phyloP scores from a whole-genome alignment of 176 grass and related monocot species.

The Carex scoparia region DNA sequence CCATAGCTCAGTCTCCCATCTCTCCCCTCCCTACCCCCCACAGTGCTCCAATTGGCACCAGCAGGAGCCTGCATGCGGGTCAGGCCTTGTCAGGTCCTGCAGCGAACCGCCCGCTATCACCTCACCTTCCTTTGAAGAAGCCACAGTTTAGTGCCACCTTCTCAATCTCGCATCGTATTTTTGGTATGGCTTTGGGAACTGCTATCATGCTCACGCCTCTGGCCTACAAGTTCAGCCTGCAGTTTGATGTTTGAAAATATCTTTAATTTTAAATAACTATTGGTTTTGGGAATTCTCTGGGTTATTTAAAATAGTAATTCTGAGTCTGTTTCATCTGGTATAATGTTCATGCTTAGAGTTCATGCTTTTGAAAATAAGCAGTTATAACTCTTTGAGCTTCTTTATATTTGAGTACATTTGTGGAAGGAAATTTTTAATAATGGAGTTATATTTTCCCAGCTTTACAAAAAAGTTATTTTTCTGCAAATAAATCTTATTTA shows the following conservation, averaged over 20 bases:
- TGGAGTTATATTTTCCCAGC: background rate
- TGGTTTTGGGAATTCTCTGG: background rate
- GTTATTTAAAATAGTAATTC: background rate
- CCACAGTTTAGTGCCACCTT: constrained; percentile 58
- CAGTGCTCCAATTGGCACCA: background rate
- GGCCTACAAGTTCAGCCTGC: constrained; percentile 45
- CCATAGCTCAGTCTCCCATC: background rate
- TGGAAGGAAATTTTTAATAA: background rate
- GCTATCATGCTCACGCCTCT: constrained; percentile 61
- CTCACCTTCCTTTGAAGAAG: constrained; percentile 78
- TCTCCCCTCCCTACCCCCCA: background rate
- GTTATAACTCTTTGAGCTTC: background rate
- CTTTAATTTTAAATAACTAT: background rate
- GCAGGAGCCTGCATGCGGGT: constrained; percentile 38
- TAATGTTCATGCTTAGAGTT: background rate
- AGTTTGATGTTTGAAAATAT: constrained; percentile 51
- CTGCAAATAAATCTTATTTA: too few species aligned
- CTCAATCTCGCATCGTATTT: constrained; percentile 76
- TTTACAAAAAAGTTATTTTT: background rate
- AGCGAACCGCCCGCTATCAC: constrained; percentile 66
- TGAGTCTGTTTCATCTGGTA: background rate
- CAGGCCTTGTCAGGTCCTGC: constrained; percentile 28
- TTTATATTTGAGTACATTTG: background rate
- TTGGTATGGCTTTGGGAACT: constrained; percentile 37
- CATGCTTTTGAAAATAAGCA: background rate